Percentiles rank a stretch among this genome's conserved stretches.
Conservation (phyloP, 805 yeast species). For the Teunomyces kruisii region DNA sequence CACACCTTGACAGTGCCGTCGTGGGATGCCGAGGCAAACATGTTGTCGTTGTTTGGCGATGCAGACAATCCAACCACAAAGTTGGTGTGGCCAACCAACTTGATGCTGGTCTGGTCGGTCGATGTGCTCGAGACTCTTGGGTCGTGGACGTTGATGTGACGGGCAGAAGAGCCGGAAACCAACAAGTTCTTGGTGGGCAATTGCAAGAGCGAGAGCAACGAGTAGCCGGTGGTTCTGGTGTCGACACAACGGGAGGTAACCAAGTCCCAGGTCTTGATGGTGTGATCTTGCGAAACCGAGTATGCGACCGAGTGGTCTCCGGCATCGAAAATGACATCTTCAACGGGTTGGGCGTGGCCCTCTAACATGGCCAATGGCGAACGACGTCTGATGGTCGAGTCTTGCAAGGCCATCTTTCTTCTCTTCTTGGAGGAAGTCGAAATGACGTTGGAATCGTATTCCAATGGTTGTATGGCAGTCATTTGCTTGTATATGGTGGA, state of each 20-base stretch:
- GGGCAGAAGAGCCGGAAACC: conserved; percentile 96
- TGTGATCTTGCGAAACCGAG: conserved; percentile 94
- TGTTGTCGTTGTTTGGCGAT: conserved; percentile 74
- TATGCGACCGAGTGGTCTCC: conserved; percentile 80
- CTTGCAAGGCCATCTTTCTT: conserved; percentile 75
- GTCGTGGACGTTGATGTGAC: conserved; percentile 92
- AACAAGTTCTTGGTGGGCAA: conserved; percentile 67
- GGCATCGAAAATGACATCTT: conserved; percentile 73
- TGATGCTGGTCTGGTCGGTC: conserved; percentile 55
- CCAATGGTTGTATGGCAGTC: conserved; percentile 53
- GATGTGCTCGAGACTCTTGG: conserved; percentile 69
- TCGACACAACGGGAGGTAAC: conserved; percentile 83
- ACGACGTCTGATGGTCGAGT: conserved; percentile 73
- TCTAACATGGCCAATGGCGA: conserved; percentile 78
- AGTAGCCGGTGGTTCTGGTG: conserved; percentile 81
- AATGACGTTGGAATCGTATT: conserved; percentile 45
- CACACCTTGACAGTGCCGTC: conserved; percentile 94
- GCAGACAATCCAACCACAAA: conserved; percentile 80
- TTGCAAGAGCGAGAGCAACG: conserved; percentile 73
- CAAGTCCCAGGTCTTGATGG: conserved; percentile 94
- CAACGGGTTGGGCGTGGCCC: conserved; percentile 86
- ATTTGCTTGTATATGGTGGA: conserved; percentile 83
- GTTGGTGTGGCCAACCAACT: conserved; percentile 85
- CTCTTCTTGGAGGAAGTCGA: conserved; percentile 84
- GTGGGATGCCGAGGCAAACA: conserved; percentile 90